phyloP scores from a whole-genome alignment of 306 rosid species.

The Medicago lupulina region DNA sequence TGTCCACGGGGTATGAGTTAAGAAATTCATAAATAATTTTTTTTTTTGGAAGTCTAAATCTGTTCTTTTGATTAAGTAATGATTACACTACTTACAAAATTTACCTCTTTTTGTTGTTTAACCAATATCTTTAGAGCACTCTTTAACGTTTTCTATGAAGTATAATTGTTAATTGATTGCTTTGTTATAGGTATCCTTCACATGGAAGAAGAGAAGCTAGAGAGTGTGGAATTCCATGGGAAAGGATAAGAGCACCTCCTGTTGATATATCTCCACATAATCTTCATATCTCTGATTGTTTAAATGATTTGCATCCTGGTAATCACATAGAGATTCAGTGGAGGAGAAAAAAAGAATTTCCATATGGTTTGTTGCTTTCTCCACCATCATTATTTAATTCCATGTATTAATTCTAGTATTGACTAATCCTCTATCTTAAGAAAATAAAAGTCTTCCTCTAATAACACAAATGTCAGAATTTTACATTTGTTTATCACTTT shows the following conservation, averaged over 20 bases:
- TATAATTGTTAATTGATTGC: constrained; percentile 28
- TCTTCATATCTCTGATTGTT: constrained; percentile 81
- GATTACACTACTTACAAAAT: no score
- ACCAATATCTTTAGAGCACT: no score
- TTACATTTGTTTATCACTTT: no score
- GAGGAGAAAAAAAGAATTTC: constrained; percentile 92
- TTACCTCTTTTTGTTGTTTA: no score
- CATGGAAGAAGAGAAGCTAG: constrained; percentile 87
- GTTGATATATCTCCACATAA: constrained; percentile 70
- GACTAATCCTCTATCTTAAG: not conserved
- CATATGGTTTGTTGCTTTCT: constrained; percentile 76
- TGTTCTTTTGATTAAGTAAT: no score
- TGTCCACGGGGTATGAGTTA: no score
- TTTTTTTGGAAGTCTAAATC: no score
- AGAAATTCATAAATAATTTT: no score
- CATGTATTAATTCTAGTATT: not conserved
- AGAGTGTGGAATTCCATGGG: constrained; percentile 75
- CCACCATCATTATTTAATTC: constrained; percentile 25
- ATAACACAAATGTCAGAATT: no score
- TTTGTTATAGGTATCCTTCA: constrained; percentile 71
- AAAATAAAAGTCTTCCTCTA: no score
- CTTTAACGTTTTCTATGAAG: no score
- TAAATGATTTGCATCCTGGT: constrained; percentile 71
- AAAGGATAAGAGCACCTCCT: constrained; percentile 85
- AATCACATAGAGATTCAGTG: constrained; percentile 93